Percentiles rank a stretch among this genome's conserved stretches.
phyloP scores from a whole-genome alignment of 2,329 filamentous ascomycete genomes.

The Fusarium sp. region DNA sequence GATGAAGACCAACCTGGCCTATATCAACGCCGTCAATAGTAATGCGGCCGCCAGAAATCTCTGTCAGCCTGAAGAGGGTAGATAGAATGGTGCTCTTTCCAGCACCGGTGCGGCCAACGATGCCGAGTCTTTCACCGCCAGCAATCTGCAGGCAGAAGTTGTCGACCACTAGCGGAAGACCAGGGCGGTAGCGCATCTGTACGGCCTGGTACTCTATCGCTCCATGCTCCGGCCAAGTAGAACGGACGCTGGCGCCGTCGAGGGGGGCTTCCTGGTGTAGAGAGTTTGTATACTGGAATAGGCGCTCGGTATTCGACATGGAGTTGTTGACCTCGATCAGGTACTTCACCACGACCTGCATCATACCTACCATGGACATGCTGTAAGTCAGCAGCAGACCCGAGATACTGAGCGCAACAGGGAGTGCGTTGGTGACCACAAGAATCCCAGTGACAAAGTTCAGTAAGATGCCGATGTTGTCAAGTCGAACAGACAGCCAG shows the following conservation, averaged over 20 bases:
- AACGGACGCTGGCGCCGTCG: not conserved
- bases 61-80: slow-evolving; percentile 80
- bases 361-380: not conserved
- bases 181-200: slow-evolving; percentile 66
- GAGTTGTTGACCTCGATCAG: slow-evolving; percentile 4
- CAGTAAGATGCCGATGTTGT: not conserved
- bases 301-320: not conserved
- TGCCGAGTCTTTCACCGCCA: slow-evolving; percentile 74
- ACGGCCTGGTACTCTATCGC: not conserved
- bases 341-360: not conserved
- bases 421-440: not conserved
- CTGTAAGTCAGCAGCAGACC: not conserved
- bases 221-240: not conserved
- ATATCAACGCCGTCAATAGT: slow-evolving; percentile 79
- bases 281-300: not conserved
- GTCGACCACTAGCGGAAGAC: slow-evolving; percentile 76
- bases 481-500: not conserved
- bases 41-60: slow-evolving; percentile 74
- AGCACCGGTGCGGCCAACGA: slow-evolving; percentile 80
- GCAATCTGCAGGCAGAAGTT: slow-evolving; percentile 73
- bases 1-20: slow-evolving; percentile 74
- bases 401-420: not conserved
- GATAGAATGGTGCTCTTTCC: slow-evolving; percentile 80
- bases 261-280: not conserved
- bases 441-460: not conserved